Evolutionary conservation across 2,329 filamentous ascomycete genomes (phyloP), one percentile per base, ranked within the genome.

Genomic region (Diaporthe vaccinii): DNA sequence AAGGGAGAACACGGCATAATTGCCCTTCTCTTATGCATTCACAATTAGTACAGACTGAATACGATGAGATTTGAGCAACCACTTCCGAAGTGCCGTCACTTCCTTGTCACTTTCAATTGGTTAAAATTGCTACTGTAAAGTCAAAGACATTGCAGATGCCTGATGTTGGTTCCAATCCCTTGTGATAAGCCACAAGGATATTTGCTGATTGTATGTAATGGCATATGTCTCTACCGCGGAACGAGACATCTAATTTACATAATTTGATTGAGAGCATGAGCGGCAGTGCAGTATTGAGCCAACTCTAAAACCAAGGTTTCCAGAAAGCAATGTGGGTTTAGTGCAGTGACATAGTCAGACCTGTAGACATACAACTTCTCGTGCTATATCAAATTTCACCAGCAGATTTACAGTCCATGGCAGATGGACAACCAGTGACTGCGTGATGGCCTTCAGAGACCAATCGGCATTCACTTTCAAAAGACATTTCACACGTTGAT

Each of bases 1-100:
- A 1, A 55, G 73, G 49, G 62, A 73, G 22, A 71, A 20, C 20
- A 73, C 70, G 8, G 49, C 59, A 4, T 65, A 73, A 39, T 55
- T 12, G 8, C n/a, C 12, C 6, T 28, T 22, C n/a, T n/a, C 17
- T 53, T 22, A 2, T n/a, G 20, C 31, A 31, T 1, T 36, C 34
- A 34, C 0, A 34, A 25, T 17, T 22, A 15, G 20, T 12, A n/a
- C 62, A 51, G 44, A n/a, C 31, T 34, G 22, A 22, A 8, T 20
- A 8, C 12, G 5, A 5, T 14, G 36, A 61, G 8, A 61, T 28
- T 10, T 7, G 17, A 15, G 10, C 7, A 7, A 17, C 25, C 36
- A 41, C 10, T 9, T n/a, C n/a, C n/a, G 2, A n/a, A 61, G 36
- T 34, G 25, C 53, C 3, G 4, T 34, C 53, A 34, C 3, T 34